Conservation (phyloP, 192 early-diverging fungal genomes). For the Coemansia sp. region DNA sequence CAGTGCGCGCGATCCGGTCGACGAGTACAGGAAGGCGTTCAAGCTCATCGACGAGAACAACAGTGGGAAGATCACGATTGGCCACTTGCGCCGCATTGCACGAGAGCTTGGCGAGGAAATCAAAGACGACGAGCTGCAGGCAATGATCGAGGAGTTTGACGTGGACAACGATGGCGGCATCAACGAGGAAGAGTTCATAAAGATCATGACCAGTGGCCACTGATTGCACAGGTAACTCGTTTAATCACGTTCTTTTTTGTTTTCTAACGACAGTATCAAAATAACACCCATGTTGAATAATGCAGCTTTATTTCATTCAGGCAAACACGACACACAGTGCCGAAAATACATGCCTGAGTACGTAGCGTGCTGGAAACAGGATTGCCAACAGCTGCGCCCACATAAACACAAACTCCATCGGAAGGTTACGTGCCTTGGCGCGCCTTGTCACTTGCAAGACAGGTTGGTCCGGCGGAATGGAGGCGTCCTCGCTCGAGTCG, state of each 20-base stretch:
- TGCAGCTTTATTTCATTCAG: neutral
- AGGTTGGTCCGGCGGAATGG: conserved; percentile 32
- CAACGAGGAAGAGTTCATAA: conserved; percentile 81
- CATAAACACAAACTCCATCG: conserved; percentile 36
- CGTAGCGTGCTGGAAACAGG: conserved; percentile 30
- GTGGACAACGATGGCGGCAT: conserved; percentile 82
- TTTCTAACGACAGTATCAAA: neutral
- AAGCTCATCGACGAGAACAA: conserved; percentile 75
- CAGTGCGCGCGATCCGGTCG: conserved; percentile 72
- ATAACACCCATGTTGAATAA: neutral
- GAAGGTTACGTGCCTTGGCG: conserved; percentile 21
- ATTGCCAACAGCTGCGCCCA: conserved; percentile 51
- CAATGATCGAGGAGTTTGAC: conserved; percentile 92
- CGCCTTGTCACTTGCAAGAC: conserved; percentile 24
- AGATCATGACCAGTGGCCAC: conserved; percentile 74
- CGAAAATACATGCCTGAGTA: conserved; percentile 16
- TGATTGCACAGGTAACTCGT: neutral
- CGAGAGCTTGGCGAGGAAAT: conserved; percentile 82
- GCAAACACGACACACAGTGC: neutral
- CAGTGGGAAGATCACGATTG: conserved; percentile 66
- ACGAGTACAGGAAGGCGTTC: conserved; percentile 83
- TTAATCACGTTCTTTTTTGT: neutral
- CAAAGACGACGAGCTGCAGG: conserved; percentile 80
- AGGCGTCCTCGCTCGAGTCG: conserved; percentile 33
- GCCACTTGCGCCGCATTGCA: conserved; percentile 71